These are phyloP conservation scores for Xylariomycetidae sp. DNA, from an alignment of 2,329 filamentous ascomycete species.

Conservation along the genomic window DNA sequence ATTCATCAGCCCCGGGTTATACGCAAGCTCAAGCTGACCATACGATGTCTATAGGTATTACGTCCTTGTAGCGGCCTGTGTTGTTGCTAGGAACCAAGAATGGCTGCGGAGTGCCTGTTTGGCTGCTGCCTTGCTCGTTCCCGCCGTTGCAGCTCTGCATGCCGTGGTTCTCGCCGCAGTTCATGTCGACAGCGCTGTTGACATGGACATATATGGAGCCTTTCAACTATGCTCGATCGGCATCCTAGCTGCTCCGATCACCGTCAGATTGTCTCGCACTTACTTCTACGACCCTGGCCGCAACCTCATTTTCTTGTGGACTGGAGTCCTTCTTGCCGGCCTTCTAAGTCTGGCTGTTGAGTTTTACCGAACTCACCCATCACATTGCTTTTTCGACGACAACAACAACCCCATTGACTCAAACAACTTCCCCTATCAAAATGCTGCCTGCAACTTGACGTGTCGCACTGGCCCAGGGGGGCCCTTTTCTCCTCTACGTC, in stretches of 20 bases:
- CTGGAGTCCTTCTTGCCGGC: constrained; percentile 52
- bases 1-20: background rate
- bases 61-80: constrained; percentile 55
- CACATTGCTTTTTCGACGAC: constrained; percentile 35
- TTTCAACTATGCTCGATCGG: constrained; percentile 63
- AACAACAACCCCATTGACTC: constrained; percentile 30
- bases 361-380: constrained; percentile 50
- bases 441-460: constrained; percentile 36
- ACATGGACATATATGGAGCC: constrained; percentile 63
- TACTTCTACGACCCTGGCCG: constrained; percentile 60
- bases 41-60: constrained; percentile 43
- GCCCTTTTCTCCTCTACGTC: constrained; percentile 49
- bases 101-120: constrained; percentile 60
- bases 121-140: constrained; percentile 56
- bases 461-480: constrained; percentile 36
- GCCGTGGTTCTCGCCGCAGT: constrained; percentile 53
- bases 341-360: constrained; percentile 57
- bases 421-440: constrained; percentile 37
- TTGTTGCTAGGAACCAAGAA: constrained; percentile 54
- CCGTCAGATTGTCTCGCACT: constrained; percentile 53
- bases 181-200: constrained; percentile 55
- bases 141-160: constrained; percentile 58
- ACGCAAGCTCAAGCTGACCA: constrained; percentile 3
- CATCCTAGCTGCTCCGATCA: constrained; percentile 57
- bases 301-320: constrained; percentile 64